Percentiles rank a stretch among this genome's conserved stretches.
Evolutionary conservation across 345 rosid genomes (phyloP).

Genomic region (Brassica carinata): DNA sequence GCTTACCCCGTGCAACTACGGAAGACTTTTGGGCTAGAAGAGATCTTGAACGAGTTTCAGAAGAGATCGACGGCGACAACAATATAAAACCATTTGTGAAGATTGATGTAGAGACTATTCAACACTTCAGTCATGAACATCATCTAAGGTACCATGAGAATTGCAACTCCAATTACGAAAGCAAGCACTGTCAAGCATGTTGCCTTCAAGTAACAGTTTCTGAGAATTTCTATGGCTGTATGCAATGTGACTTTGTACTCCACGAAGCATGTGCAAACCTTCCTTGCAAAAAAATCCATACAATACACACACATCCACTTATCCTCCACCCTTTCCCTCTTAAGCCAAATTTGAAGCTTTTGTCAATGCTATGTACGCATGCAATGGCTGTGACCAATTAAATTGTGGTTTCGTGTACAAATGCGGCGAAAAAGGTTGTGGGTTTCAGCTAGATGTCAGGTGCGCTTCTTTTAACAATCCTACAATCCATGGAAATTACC

Average conservation of each 20-base stretch:
- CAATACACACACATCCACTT: constrained; percentile 4
- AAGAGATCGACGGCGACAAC: neutral
- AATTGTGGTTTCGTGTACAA: constrained; percentile 16
- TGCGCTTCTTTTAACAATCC: constrained; percentile 14
- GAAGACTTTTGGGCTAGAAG: neutral
- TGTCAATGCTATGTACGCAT: constrained; percentile 8
- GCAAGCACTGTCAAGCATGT: constrained; percentile 2
- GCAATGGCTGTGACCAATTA: constrained; percentile 13
- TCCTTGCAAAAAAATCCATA: neutral
- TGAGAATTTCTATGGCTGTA: neutral
- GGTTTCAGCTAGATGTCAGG: constrained; percentile 14
- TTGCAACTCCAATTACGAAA: neutral
- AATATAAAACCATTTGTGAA: neutral
- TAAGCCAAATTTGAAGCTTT: constrained; percentile 4
- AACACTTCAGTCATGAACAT: constrained; percentile 20
- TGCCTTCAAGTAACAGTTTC: neutral
- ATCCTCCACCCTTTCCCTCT: neutral
- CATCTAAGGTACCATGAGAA: neutral
- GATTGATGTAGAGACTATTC: neutral
- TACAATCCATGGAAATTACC: neutral
- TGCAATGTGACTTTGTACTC: constrained; percentile 1
- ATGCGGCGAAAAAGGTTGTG: constrained; percentile 7
- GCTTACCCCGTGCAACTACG: neutral
- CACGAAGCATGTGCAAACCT: neutral
- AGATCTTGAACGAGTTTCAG: neutral